Base-by-base conservation (phyloP, 306 rosid species). In the Urtica urens region DNA sequence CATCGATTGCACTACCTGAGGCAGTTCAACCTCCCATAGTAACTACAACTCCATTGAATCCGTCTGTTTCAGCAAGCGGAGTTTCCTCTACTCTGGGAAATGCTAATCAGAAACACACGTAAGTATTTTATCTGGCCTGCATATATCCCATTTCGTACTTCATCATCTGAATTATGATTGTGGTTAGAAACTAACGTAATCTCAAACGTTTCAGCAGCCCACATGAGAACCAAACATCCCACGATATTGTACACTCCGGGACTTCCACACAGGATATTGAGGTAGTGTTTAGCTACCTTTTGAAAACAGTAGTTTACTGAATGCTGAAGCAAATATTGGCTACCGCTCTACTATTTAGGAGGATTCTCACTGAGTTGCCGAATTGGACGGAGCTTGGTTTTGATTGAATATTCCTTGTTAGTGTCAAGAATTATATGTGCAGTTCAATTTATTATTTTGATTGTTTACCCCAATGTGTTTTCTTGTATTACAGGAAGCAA, bases 211-310 rank as follows among this genome's bases (percentile, higher is more conserved):
- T 63, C 63, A 50, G 69, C 56, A 49, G 57, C 64, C 66, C 78
- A 58, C 58, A 34, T 34, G 94, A 79, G 60, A 81, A 65, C 44
- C 66, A 65, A 63, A 73, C 74, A 60, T 69, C 93, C 54, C 79
- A 69, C 46, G 87, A 77, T 66, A 65, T 69, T 60, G 57, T 57
- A 59, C 48, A 37, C 52, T 35, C 78, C 63, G 92, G 81, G 62
- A 65, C 81, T 64, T 71, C 84, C 46, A 54, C 46, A 40, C 79
- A 77, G 65, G 86, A 82, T 70, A 51, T 77, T 37, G 96, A 85
- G 99, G 99, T 92, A 66, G 23, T 59, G 24, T 16, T 52, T 51
- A 12, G 20, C 56, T 43, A 40, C 15, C 46, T 56, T 27, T 21
- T 17, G 15, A n/a, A n/a, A n/a, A n/a, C n/a, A n/a, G n/a, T n/a